Conservation (phyloP, 352 stramenopile genomes). For the Detonula confervacea region DNA sequence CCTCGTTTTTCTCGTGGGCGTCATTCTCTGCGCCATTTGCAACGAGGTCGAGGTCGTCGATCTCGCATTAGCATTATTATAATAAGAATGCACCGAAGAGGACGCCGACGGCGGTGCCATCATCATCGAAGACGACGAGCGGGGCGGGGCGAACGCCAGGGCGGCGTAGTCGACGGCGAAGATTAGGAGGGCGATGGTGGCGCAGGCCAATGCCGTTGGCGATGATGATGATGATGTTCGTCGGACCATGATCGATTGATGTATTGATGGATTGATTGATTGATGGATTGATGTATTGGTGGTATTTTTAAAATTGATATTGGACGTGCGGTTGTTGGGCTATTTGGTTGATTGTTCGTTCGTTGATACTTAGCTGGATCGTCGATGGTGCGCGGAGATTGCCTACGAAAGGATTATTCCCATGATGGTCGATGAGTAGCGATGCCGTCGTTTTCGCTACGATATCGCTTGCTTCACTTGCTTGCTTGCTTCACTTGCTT, state of each 20-base stretch:
- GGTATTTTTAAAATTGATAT: background rate
- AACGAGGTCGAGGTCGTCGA: background rate
- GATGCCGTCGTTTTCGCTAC: too few species aligned
- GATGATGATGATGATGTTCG: background rate
- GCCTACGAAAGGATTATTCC: too few species aligned
- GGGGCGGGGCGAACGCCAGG: background rate
- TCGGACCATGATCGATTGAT: background rate
- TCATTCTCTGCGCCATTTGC: constrained; percentile 47
- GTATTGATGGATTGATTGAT: background rate
- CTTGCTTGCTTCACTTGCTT: too few species aligned
- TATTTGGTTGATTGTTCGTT: background rate
- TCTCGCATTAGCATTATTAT: too few species aligned
- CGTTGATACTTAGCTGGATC: background rate
- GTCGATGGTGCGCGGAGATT: background rate
- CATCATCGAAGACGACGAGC: background rate
- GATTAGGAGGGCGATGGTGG: too few species aligned
- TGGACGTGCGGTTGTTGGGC: too few species aligned
- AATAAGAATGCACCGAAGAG: too few species aligned
- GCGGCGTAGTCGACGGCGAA: too few species aligned
- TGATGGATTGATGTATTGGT: background rate
- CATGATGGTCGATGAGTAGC: too few species aligned
- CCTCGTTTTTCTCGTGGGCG: constrained; percentile 43
- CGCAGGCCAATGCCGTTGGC: too few species aligned
- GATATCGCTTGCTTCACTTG: too few species aligned
- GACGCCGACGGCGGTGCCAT: too few species aligned